Evolutionary conservation across 2,329 filamentous ascomycete genomes (phyloP).

Genomic region (Xylaria sp.): DNA sequence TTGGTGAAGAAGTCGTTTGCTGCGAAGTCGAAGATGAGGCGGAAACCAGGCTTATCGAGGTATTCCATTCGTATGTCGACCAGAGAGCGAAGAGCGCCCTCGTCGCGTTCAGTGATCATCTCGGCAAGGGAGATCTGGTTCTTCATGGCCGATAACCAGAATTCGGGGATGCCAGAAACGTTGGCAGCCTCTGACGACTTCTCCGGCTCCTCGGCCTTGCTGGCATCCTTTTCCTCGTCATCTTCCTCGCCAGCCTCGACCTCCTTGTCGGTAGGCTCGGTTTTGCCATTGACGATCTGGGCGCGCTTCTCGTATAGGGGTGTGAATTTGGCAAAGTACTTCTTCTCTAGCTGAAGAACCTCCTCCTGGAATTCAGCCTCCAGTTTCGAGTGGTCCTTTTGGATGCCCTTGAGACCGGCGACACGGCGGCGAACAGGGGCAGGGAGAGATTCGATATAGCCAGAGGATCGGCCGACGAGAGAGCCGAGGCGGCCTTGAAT

Average conservation of each 20-base stretch:
- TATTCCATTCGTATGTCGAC: slow-evolving; percentile 99
- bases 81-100: slow-evolving; percentile 89
- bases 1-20: slow-evolving; percentile 98
- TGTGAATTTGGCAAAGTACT: slow-evolving; percentile 99
- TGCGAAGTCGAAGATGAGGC: slow-evolving; percentile 95
- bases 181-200: slow-evolving; percentile 62
- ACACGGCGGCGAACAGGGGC: slow-evolving; percentile 90
- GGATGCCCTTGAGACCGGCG: slow-evolving; percentile 94
- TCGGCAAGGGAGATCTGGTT: slow-evolving; percentile 97
- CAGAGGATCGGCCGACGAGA: slow-evolving; percentile 93
- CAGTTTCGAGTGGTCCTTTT: slow-evolving; percentile 98
- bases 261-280: slow-evolving; percentile 88
- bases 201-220: slow-evolving; percentile 64
- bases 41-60: slow-evolving; percentile 97
- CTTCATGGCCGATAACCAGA: slow-evolving; percentile 99
- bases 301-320: slow-evolving; percentile 96
- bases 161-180: slow-evolving; percentile 90
- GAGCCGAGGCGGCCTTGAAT: slow-evolving; percentile 96
- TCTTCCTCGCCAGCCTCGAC: slow-evolving; percentile 85
- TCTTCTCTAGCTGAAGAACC: slow-evolving; percentile 97
- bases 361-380: slow-evolving; percentile 99
- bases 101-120: slow-evolving; percentile 98
- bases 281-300: slow-evolving; percentile 86
- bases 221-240: slow-evolving; percentile 69
- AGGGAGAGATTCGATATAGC: slow-evolving; percentile 97